Base-by-base conservation (phyloP, 352 stramenopile species). In the Hyaloperonospora arabidopsidis region DNA sequence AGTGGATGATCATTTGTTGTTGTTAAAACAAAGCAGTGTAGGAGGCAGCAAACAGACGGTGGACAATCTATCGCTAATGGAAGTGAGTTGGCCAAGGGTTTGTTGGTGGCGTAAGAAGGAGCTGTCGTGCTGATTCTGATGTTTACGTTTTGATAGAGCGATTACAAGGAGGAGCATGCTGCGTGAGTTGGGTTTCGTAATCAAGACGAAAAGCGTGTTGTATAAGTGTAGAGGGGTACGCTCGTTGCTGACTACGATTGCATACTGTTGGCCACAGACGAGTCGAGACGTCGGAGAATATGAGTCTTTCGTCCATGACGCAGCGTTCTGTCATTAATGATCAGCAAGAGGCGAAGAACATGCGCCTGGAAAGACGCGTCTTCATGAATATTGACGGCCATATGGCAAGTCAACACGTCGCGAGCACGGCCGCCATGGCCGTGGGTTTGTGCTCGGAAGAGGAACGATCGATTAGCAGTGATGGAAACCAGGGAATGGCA, bases 261-360 rank as follows among this genome's bases (percentile, higher is more conserved):
- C 45, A 45, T 35, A 48, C n/a, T 41, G 43, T 47, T 48, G 2
- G 2, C n/a, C 39, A 23, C 45, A 72, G 65, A 32, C 53, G 67
- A 57, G 57, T 61, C 15, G 60, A 53, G 11, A 72, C 65, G 4
- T 55, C 67, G 44, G 67, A 72, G 40, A 67, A 61, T 21, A 64
- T 67, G 48, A 61, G 56, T 15, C 48, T 69, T 13, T 66, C 60
- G 15, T 62, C 52, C 11, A 40, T 66, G 14, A 52, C 63, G 13
- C 49, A 67, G 25, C 34, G 58, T 40, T 18, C 32, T 25, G 41
- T 38, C 17, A 53, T 12, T 36, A 44, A 29, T 49, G 52, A 18
- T 3, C 28, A 56, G 44, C 41, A 21, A 5, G 21, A 56, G 36
- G 3, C 12, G 2, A 61, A 32, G n/a, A 29, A 56, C 38, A 48